phyloP scores from a whole-genome alignment of 495 filamentous ascomycete species.

The Aspergillus cavernicola region DNA sequence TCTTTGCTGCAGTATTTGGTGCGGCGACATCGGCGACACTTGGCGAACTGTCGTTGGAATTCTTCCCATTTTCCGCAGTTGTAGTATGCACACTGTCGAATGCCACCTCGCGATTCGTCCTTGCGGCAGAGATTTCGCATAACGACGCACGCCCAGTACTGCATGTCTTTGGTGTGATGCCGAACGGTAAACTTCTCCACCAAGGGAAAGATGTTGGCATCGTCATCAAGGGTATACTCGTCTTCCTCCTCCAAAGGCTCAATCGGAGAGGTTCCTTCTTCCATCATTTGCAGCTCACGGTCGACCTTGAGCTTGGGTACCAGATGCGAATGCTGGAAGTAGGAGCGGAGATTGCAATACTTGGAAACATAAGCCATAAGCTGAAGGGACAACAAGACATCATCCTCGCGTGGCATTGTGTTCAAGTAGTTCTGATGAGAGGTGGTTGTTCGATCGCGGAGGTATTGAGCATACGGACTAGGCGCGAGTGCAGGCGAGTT shows the following conservation, averaged over 20 bases:
- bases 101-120: conserved; percentile 89
- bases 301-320: conserved; percentile 91
- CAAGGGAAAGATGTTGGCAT: conserved; percentile 96
- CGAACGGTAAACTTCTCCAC: conserved; percentile 98
- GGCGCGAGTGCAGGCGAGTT: conserved; percentile 70
- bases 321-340: conserved; percentile 92
- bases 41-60: conserved; percentile 92
- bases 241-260: conserved; percentile 65
- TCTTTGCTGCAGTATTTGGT: conserved; percentile 99
- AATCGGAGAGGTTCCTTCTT: conserved; percentile 57
- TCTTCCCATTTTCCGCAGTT: conserved; percentile 98
- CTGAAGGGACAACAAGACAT: conserved; percentile 97
- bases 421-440: conserved; percentile 67
- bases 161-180: conserved; percentile 93
- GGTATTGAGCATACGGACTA: conserved; percentile 68
- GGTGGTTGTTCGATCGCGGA: conserved; percentile 64
- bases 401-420: conserved; percentile 92
- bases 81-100: conserved; percentile 95
- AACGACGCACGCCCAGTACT: conserved; percentile 98
- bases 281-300: conserved; percentile 73
- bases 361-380: conserved; percentile 97
- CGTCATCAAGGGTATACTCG: conserved; percentile 87
- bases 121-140: conserved; percentile 99
- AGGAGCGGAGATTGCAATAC: conserved; percentile 92
- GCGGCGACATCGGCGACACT: conserved; percentile 91